phyloP scores from a whole-genome alignment of 75 land plant species.

The Cunninghamia lanceolata region DNA sequence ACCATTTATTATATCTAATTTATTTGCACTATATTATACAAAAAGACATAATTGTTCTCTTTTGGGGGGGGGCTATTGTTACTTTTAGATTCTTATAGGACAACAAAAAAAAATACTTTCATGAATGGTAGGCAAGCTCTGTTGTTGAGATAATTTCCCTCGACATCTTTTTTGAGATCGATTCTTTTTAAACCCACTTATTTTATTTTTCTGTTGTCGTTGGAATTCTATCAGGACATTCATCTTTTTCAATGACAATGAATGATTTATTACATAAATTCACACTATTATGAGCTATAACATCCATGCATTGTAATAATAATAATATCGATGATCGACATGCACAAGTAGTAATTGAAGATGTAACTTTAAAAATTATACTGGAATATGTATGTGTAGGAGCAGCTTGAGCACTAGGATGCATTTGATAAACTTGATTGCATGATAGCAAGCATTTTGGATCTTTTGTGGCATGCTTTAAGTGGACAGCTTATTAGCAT shows the following conservation, averaged over 20 bases:
- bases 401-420: background rate
- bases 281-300: no score
- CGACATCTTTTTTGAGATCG: background rate
- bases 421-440: background rate
- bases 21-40: background rate
- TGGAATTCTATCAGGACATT: background rate
- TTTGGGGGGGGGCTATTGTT: background rate
- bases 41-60: background rate
- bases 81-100: background rate
- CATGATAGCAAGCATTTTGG: background rate
- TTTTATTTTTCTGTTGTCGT: background rate
- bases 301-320: background rate
- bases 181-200: background rate
- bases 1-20: no score
- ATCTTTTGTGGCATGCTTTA: background rate
- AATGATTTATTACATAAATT: no score
- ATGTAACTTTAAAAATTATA: background rate
- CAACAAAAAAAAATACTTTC: background rate
- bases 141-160: background rate
- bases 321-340: background rate
- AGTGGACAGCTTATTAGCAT: background rate
- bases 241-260: background rate
- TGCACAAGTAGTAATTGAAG: background rate
- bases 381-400: background rate
- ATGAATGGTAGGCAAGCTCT: background rate